A percentile compares a stretch with the other conserved stretches of the same genome.
phyloP scores from a whole-genome alignment of 2,329 filamentous ascomycete species.

The Camillea tinctor region DNA sequence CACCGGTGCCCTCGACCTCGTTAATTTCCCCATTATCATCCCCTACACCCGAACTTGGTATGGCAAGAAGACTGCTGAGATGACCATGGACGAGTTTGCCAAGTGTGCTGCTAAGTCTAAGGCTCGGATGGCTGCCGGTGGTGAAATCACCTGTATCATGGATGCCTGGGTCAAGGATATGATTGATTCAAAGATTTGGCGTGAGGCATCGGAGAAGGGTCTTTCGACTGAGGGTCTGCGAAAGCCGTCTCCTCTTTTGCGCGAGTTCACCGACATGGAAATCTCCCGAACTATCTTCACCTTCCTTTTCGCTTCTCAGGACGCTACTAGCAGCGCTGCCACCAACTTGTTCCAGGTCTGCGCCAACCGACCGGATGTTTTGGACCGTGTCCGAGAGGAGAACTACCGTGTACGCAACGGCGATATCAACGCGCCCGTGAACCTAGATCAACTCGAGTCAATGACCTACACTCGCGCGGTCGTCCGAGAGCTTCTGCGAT shows the following conservation, averaged over 20 bases:
- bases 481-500: conserved; percentile 86
- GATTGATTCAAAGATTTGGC: conserved; percentile 80
- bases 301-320: conserved; percentile 95
- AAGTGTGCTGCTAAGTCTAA: conserved; percentile 93
- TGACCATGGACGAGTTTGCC: conserved; percentile 85
- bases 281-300: conserved; percentile 93
- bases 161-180: conserved; percentile 91
- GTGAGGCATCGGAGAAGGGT: conserved; percentile 73
- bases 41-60: conserved; percentile 97
- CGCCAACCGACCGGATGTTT: conserved; percentile 88
- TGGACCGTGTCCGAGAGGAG: conserved; percentile 89
- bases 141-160: conserved; percentile 87
- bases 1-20: conserved; percentile 90
- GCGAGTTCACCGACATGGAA: conserved; percentile 86
- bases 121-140: conserved; percentile 85
- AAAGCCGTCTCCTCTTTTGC: conserved; percentile 80
- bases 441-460: conserved; percentile 83
- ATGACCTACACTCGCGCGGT: conserved; percentile 90
- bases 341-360: conserved; percentile 96
- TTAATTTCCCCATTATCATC: conserved; percentile 97
- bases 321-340: conserved; percentile 88
- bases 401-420: conserved; percentile 76
- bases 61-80: conserved; percentile 91
- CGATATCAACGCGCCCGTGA: conserved; percentile 66
- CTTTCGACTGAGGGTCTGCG: conserved; percentile 64